These are phyloP conservation scores for Fusarium humuli DNA, from an alignment of 2,329 filamentous ascomycete genomes.

Conservation along the genomic window DNA sequence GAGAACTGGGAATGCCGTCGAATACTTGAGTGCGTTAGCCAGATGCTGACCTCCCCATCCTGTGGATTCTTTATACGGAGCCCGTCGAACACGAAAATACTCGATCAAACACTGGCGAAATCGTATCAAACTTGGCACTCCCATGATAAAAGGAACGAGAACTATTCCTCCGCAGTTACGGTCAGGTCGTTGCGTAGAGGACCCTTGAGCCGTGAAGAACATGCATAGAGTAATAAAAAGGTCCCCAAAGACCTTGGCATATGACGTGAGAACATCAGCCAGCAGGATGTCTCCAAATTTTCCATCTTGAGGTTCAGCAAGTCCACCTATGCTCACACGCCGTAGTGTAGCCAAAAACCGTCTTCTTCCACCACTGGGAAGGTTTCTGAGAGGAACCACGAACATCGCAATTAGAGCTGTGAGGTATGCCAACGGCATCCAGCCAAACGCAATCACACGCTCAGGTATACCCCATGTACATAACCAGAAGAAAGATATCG, in stretches of 20 bases:
- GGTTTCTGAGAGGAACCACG: constrained; percentile 75
- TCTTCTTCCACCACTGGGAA: constrained; percentile 76
- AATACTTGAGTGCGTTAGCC: constrained; percentile 94
- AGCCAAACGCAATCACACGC: constrained; percentile 81
- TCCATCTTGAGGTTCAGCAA: constrained; percentile 87
- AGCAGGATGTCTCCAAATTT: constrained; percentile 96
- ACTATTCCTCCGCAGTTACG: constrained; percentile 82
- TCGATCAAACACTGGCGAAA: constrained; percentile 93
- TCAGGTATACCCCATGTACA: constrained; percentile 77
- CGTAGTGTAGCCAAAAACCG: constrained; percentile 81
- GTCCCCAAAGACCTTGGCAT: constrained; percentile 91
- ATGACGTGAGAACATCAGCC: constrained; percentile 93
- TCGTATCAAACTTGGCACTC: constrained; percentile 85
- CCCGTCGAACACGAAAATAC: constrained; percentile 76
- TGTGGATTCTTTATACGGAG: constrained; percentile 64
- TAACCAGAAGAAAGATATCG: constrained; percentile 85
- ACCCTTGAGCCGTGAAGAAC: constrained; percentile 79
- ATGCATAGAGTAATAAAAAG: constrained; percentile 91
- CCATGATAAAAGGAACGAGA: constrained; percentile 86
- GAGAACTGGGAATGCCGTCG: constrained; percentile 93
- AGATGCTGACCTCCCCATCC: constrained; percentile 89
- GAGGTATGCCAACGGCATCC: constrained; percentile 87
- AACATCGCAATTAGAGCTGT: constrained; percentile 77
- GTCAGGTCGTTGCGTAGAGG: constrained; percentile 84
- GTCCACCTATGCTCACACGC: constrained; percentile 83